Percentiles rank a stretch among this genome's conserved stretches.
Conservation (phyloP, 768 basidiomycete species). For the Leccinum variicolor region DNA sequence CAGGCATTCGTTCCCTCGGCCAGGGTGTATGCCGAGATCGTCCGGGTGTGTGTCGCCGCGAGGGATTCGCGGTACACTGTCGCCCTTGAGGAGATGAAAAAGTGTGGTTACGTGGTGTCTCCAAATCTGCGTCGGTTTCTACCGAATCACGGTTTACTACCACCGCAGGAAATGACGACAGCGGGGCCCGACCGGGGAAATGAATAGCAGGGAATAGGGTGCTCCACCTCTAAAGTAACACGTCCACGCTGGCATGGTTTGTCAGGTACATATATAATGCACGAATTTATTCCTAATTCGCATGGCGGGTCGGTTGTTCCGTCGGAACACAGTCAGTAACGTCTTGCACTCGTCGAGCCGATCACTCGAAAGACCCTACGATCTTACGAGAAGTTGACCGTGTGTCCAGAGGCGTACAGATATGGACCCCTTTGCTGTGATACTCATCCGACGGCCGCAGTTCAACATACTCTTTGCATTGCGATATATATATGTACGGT, state of each 20-base stretch:
- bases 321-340: not conserved
- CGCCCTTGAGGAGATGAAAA: slow-evolving; percentile 69
- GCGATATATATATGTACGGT: slow-evolving; percentile 30
- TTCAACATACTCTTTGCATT: slow-evolving; percentile 30
- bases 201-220: not conserved
- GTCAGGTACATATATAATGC: not conserved
- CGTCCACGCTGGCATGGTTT: not conserved
- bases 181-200: not conserved
- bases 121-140: slow-evolving; percentile 32
- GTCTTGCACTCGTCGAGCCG: not conserved
- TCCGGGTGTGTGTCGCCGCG: slow-evolving; percentile 51
- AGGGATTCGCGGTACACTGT: slow-evolving; percentile 62
- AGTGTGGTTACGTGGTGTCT: slow-evolving; percentile 49
- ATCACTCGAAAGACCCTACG: not conserved
- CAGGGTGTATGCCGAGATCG: slow-evolving; percentile 55
- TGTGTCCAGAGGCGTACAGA: not conserved
- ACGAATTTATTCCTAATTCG: not conserved
- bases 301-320: not conserved
- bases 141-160: slow-evolving; percentile 10
- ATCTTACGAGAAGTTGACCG: not conserved
- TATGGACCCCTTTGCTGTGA: slow-evolving; percentile 5
- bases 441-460: not conserved
- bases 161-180: not conserved
- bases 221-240: not conserved
- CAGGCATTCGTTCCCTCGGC: slow-evolving; percentile 51